phyloP scores from a whole-genome alignment of 2,329 filamentous ascomycete species.

The Xylariaceae sp. region DNA sequence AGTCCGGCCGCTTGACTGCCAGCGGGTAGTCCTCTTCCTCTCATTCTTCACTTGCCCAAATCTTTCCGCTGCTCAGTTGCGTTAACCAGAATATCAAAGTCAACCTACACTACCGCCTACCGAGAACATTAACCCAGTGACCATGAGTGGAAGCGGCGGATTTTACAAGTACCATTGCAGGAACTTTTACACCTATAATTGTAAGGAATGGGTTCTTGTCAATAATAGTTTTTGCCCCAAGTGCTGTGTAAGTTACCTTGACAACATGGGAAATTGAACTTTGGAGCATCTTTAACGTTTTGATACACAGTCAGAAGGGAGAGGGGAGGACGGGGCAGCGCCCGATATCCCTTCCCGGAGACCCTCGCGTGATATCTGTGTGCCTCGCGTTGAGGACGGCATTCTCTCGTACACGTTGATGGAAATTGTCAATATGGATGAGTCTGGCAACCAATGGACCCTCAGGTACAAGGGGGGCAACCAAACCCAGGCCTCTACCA shows the following conservation, averaged over 20 bases:
- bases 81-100: background rate
- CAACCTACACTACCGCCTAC: background rate
- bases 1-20: constrained; percentile 34
- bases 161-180: constrained; percentile 60
- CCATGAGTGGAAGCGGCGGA: constrained; percentile 46
- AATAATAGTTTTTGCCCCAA: constrained; percentile 52
- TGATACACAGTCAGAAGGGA: constrained; percentile 49
- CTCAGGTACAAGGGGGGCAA: constrained; percentile 40
- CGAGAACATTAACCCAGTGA: constrained; percentile 5
- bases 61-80: constrained; percentile 4
- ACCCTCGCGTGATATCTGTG: constrained; percentile 46
- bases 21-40: constrained; percentile 32
- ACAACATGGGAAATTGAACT: background rate
- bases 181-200: constrained; percentile 55
- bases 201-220: constrained; percentile 58
- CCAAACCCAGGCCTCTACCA: constrained; percentile 25
- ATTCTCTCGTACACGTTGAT: constrained; percentile 51
- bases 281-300: constrained; percentile 14
- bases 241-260: constrained; percentile 48
- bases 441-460: constrained; percentile 43
- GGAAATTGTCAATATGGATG: constrained; percentile 46
- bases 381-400: constrained; percentile 50
- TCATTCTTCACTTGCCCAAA: constrained; percentile 4
- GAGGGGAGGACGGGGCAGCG: constrained; percentile 45
- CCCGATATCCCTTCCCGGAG: constrained; percentile 32